These are phyloP conservation scores for Pseudohyphozyma bogoriensis DNA, from an alignment of 768 basidiomycete genomes.

Conservation along the genomic window DNA sequence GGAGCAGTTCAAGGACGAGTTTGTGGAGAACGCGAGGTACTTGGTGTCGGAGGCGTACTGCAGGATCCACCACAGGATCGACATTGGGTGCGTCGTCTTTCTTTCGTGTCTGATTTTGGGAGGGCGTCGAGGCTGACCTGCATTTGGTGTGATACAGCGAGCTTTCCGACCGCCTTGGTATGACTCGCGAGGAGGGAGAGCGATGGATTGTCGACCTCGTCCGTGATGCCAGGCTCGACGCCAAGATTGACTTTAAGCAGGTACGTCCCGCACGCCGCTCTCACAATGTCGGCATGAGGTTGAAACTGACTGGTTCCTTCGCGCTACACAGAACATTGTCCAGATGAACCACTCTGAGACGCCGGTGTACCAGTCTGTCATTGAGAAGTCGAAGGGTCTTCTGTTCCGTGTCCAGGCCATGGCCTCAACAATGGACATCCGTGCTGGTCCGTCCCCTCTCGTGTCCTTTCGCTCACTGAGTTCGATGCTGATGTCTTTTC, in stretches of 20 bases:
- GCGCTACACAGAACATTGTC: constrained; percentile 69
- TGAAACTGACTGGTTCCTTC: not conserved
- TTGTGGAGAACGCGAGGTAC: constrained; percentile 92
- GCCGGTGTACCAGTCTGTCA: constrained; percentile 85
- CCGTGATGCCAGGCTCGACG: constrained; percentile 93
- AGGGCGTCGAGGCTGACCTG: not conserved
- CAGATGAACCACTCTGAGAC: constrained; percentile 82
- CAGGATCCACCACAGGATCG: constrained; percentile 70
- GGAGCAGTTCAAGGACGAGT: constrained; percentile 78
- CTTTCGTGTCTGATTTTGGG: not conserved
- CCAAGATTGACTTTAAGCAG: constrained; percentile 95
- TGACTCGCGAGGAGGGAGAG: constrained; percentile 90
- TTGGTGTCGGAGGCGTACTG: constrained; percentile 96
- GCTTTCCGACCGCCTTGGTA: constrained; percentile 82
- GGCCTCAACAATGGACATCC: constrained; percentile 34
- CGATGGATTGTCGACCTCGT: constrained; percentile 99
- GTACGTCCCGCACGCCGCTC: constrained; percentile 38
- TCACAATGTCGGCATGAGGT: too few species aligned
- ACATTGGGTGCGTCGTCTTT: constrained; percentile 39
- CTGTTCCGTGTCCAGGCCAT: constrained; percentile 80
- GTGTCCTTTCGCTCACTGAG: not conserved
- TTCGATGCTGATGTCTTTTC: too few species aligned
- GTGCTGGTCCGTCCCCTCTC: constrained; percentile 22
- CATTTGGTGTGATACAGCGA: constrained; percentile 48
- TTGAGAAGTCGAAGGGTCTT: constrained; percentile 88